Conservation (phyloP, 345 rosid genomes). For the Conringia planisiliqua region DNA sequence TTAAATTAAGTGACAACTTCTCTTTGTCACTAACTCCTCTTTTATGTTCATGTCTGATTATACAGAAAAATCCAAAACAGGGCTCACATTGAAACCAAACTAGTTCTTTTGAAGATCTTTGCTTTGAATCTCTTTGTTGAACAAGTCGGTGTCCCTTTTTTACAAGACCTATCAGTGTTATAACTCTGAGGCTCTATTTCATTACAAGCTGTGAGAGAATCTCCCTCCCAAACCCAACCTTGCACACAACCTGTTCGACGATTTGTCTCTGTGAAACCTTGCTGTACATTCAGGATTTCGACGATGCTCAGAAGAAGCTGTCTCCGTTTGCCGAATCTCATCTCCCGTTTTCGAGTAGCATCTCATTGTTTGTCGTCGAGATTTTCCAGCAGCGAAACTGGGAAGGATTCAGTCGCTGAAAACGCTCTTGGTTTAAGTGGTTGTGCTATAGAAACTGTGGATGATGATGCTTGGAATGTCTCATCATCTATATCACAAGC, state of each 20-base stretch:
- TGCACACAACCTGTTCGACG: conserved; percentile 32
- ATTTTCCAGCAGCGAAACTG: background rate
- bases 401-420: background rate
- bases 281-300: background rate
- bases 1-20: conserved; percentile 18
- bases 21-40: conserved; percentile 8
- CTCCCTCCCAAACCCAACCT: background rate
- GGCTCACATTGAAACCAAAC: background rate
- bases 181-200: background rate
- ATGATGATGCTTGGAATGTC: conserved; percentile 66
- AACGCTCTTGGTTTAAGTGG: conserved; percentile 4
- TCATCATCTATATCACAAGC: conserved; percentile 56
- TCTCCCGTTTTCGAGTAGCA: conserved; percentile 24
- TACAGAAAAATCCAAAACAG: background rate
- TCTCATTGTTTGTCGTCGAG: conserved; percentile 31
- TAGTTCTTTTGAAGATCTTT: background rate
- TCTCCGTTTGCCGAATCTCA: background rate
- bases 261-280: conserved; percentile 22
- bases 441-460: conserved; percentile 63
- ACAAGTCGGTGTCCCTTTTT: background rate
- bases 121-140: background rate
- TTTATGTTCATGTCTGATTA: background rate
- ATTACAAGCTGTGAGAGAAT: background rate
- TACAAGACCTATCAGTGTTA: background rate
- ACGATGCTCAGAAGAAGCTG: conserved; percentile 25